These are phyloP conservation scores for Silene vulgaris DNA, from an alignment of 179 eudicot genomes.

Conservation along the genomic window DNA sequence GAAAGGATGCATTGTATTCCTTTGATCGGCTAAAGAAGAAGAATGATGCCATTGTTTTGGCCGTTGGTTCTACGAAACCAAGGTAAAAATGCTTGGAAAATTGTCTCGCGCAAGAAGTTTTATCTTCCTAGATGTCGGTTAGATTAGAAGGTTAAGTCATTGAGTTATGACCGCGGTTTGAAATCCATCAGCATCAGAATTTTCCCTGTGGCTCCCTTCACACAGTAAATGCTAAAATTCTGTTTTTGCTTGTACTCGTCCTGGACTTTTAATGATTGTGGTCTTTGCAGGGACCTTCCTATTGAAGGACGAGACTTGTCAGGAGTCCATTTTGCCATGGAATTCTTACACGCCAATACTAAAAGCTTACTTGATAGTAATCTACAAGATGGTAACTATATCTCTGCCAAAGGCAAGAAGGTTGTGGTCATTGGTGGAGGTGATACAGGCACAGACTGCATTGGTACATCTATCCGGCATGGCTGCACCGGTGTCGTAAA, in stretches of 20 bases:
- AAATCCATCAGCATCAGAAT: no score
- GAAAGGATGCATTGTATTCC: constrained; percentile 65
- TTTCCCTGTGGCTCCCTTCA: no score
- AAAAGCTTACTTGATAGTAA: constrained; percentile 94
- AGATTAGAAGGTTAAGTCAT: background rate
- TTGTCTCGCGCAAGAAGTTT: background rate
- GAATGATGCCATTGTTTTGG: constrained; percentile 79
- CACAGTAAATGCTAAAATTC: no score
- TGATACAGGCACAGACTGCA: constrained; percentile 98
- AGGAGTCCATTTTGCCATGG: constrained; percentile 96
- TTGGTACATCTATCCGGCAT: constrained; percentile 94
- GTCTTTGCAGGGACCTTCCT: constrained; percentile 68
- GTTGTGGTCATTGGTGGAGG: constrained; percentile 99
- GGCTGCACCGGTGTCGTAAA: constrained; percentile 73
- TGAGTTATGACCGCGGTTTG: no score
- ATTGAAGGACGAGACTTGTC: constrained; percentile 82
- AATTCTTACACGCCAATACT: constrained; percentile 93
- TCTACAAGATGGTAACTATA: constrained; percentile 75
- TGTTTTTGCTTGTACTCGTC: background rate
- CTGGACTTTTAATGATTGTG: background rate
- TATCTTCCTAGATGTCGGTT: background rate
- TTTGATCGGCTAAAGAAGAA: constrained; percentile 59
- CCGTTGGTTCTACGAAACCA: constrained; percentile 94
- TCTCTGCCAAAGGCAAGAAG: constrained; percentile 93
- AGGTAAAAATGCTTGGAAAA: constrained; percentile 39